Percentiles rank a stretch among this genome's conserved stretches.
These are phyloP conservation scores for Fusarium xyrophilum DNA, from an alignment of 2,329 filamentous ascomycete species.

Conservation along the genomic window DNA sequence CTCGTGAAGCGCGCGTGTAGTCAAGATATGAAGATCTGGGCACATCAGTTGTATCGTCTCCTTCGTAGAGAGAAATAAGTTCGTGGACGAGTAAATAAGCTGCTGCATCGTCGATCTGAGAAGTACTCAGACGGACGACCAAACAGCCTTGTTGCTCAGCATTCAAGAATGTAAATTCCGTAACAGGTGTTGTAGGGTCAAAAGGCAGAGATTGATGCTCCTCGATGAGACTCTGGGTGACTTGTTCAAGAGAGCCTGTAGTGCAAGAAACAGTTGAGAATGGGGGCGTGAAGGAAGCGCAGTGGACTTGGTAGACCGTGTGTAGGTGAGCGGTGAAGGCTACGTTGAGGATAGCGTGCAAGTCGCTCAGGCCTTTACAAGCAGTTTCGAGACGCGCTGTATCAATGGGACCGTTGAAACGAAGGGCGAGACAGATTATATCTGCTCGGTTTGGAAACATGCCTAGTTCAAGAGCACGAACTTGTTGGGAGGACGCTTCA, in stretches of 20 bases:
- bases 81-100: slow-evolving; percentile 57
- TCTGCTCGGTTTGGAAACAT: slow-evolving; percentile 54
- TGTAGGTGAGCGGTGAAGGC: slow-evolving; percentile 58
- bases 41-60: slow-evolving; percentile 39
- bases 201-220: slow-evolving; percentile 51
- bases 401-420: slow-evolving; percentile 54
- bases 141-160: slow-evolving; percentile 56
- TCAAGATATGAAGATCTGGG: slow-evolving; percentile 56
- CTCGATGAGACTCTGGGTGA: slow-evolving; percentile 52
- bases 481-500: slow-evolving; percentile 57
- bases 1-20: slow-evolving; percentile 52
- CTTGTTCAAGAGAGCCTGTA: slow-evolving; percentile 48
- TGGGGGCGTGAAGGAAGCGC: slow-evolving; percentile 52
- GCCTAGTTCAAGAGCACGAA: slow-evolving; percentile 56
- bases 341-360: slow-evolving; percentile 62
- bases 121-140: slow-evolving; percentile 55
- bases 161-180: slow-evolving; percentile 60
- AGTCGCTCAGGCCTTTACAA: slow-evolving; percentile 52
- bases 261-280: slow-evolving; percentile 54
- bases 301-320: slow-evolving; percentile 56
- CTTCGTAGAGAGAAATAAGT: slow-evolving; percentile 55
- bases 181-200: slow-evolving; percentile 53
- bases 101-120: slow-evolving; percentile 58
- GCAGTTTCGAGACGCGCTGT: slow-evolving; percentile 54
- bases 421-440: slow-evolving; percentile 57